Percentiles rank a stretch among this genome's conserved stretches.
Conservation (phyloP, 192 early-diverging fungal genomes). For the Coemansia sp. region DNA sequence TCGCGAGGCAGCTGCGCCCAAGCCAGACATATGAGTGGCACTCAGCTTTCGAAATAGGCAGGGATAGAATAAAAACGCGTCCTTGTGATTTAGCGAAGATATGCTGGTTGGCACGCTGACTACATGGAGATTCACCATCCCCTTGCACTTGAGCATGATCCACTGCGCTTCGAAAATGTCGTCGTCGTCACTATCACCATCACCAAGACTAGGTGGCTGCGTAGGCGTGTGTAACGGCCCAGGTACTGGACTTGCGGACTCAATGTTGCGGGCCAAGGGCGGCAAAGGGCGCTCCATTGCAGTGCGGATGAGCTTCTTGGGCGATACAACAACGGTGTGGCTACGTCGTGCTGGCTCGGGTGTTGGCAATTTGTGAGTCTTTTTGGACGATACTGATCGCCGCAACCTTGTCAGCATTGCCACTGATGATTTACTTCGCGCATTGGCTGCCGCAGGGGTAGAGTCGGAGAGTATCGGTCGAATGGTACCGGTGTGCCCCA, state of each 20-base stretch:
- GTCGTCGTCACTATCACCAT: not conserved
- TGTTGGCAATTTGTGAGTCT: not conserved
- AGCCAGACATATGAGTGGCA: not conserved
- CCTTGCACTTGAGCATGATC: constrained; percentile 50
- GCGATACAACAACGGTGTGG: not conserved
- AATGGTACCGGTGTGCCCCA: not conserved
- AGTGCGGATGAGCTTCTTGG: constrained; percentile 12
- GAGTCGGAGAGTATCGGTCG: not conserved
- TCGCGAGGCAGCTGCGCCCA: not conserved
- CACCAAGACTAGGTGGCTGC: not conserved
- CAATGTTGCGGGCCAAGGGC: not conserved
- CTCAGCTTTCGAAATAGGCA: constrained; percentile 25
- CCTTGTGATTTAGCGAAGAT: constrained; percentile 49
- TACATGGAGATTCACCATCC: constrained; percentile 41
- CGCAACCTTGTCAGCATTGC: constrained; percentile 38
- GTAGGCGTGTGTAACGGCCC: not conserved
- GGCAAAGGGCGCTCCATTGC: not conserved
- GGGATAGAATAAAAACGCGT: constrained; percentile 46
- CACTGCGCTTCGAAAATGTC: constrained; percentile 25
- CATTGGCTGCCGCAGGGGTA: not conserved
- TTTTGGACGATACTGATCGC: constrained; percentile 32
- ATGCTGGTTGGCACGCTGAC: constrained; percentile 34
- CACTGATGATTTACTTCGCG: not conserved
- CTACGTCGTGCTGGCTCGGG: constrained; percentile 6
- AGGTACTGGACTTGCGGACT: not conserved